Evolutionary conservation across 177 flowering plant species (phyloP).

Genomic region (Vitis hybrid): DNA sequence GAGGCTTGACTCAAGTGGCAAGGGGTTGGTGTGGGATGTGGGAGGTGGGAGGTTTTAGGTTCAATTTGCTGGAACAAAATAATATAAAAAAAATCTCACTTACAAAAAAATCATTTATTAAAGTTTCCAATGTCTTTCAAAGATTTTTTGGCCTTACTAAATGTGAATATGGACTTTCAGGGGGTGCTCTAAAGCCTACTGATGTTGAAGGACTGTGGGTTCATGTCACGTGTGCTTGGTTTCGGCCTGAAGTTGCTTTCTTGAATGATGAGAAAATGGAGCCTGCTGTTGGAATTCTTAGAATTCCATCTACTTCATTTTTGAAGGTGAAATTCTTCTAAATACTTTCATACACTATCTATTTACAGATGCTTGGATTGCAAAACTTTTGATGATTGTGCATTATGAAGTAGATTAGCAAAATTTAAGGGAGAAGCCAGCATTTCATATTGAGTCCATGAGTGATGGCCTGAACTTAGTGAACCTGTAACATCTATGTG

Average conservation of each 20-base stretch:
- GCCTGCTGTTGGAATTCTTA: constrained; percentile 66
- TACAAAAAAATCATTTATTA: not conserved
- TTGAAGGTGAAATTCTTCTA: constrained; percentile 36
- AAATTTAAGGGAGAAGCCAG: not conserved
- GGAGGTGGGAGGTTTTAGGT: too few species aligned
- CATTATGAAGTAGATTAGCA: not conserved
- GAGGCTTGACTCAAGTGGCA: too few species aligned
- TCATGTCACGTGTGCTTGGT: constrained; percentile 80
- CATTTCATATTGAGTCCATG: not conserved
- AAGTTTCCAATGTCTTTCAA: not conserved
- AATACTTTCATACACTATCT: not conserved
- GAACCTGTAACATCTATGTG: not conserved
- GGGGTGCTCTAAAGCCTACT: constrained; percentile 75
- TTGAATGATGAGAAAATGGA: constrained; percentile 62
- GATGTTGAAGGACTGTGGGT: constrained; percentile 62
- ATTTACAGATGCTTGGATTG: not conserved
- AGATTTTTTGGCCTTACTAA: not conserved
- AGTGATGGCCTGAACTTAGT: not conserved
- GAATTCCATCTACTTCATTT: constrained; percentile 56
- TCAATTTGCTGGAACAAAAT: too few species aligned
- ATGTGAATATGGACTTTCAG: constrained; percentile 25
- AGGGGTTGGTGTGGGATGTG: too few species aligned
- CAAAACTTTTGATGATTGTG: not conserved
- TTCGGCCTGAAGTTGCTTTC: constrained; percentile 66
- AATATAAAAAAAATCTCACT: too few species aligned